phyloP scores from a whole-genome alignment of 2,329 filamentous ascomycete genomes.

The Macroventuria anomochaeta region DNA sequence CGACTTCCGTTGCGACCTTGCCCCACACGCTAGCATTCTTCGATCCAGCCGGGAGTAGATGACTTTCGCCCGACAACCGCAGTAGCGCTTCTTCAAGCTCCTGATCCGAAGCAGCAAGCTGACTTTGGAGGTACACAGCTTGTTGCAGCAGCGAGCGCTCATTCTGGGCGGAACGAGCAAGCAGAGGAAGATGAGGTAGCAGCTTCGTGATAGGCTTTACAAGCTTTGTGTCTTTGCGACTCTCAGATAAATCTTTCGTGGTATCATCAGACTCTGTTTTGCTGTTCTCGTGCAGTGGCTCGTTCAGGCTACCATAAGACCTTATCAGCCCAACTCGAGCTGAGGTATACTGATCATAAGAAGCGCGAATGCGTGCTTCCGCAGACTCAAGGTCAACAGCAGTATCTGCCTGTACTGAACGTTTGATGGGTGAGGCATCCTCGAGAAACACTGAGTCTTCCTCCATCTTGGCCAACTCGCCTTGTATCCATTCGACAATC shows the following conservation, averaged over 20 bases:
- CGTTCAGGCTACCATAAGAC: slow-evolving; percentile 28
- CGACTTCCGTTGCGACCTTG: slow-evolving; percentile 30
- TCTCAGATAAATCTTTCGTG: neutral
- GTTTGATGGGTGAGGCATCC: slow-evolving; percentile 43
- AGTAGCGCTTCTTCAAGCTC: slow-evolving; percentile 38
- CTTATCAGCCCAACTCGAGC: slow-evolving; percentile 34
- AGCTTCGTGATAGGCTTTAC: slow-evolving; percentile 31
- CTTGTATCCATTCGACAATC: slow-evolving; percentile 60
- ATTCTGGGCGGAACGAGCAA: slow-evolving; percentile 31
- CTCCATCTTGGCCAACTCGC: slow-evolving; percentile 53
- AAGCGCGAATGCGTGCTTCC: slow-evolving; percentile 33
- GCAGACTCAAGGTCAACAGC: slow-evolving; percentile 27
- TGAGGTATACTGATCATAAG: slow-evolving; percentile 42
- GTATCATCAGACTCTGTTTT: neutral
- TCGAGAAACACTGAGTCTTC: slow-evolving; percentile 47
- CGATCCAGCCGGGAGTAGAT: slow-evolving; percentile 44
- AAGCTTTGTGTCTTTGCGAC: neutral
- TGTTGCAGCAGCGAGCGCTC: slow-evolving; percentile 46
- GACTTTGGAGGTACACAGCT: slow-evolving; percentile 42
- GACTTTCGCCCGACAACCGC: slow-evolving; percentile 49
- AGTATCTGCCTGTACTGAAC: slow-evolving; percentile 5
- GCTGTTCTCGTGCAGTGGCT: slow-evolving; percentile 1
- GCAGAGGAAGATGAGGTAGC: slow-evolving; percentile 40
- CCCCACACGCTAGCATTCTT: slow-evolving; percentile 38
- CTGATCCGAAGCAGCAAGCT: slow-evolving; percentile 40